These are phyloP conservation scores for Metschnikowia dekortorum DNA, from an alignment of 805 yeast species.

Conservation along the genomic window DNA sequence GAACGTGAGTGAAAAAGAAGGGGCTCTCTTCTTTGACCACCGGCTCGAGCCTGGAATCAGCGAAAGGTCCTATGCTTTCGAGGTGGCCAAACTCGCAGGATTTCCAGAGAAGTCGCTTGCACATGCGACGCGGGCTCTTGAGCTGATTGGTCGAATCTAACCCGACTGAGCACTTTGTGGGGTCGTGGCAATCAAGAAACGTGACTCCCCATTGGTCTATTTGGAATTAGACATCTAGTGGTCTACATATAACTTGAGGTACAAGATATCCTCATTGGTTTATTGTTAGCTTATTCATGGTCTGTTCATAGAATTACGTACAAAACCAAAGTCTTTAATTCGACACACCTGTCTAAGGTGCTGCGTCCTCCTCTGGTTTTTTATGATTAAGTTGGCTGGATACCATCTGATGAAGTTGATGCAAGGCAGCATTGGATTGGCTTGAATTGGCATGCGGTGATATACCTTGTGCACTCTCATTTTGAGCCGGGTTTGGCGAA, in stretches of 20 bases:
- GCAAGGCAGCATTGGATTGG: slow-evolving; percentile 10
- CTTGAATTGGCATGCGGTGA: not conserved
- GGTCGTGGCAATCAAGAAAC: not conserved
- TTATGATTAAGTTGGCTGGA: slow-evolving; percentile 11
- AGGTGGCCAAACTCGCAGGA: slow-evolving; percentile 75
- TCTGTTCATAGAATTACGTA: no score
- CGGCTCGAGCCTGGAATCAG: slow-evolving; percentile 63
- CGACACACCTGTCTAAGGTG: not conserved
- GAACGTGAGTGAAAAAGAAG: slow-evolving; percentile 23
- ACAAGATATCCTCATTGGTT: not conserved
- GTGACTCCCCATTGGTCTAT: no score
- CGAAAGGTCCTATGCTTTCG: slow-evolving; percentile 68
- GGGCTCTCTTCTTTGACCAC: slow-evolving; percentile 47
- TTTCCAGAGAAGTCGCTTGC: slow-evolving; percentile 59
- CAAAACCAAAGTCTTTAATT: not conserved
- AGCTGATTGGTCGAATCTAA: not conserved
- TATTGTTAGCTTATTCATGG: not conserved
- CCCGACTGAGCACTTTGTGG: not conserved
- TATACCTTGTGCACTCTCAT: not conserved
- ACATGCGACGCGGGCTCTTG: slow-evolving; percentile 42
- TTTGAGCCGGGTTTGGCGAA: not conserved
- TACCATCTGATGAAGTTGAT: slow-evolving; percentile 17
- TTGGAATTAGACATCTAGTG: no score
- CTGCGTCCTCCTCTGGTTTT: not conserved
- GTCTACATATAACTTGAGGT: not conserved